phyloP scores from a whole-genome alignment of 2,329 filamentous ascomycete species.

The Ceratocystiopsis sp. region DNA sequence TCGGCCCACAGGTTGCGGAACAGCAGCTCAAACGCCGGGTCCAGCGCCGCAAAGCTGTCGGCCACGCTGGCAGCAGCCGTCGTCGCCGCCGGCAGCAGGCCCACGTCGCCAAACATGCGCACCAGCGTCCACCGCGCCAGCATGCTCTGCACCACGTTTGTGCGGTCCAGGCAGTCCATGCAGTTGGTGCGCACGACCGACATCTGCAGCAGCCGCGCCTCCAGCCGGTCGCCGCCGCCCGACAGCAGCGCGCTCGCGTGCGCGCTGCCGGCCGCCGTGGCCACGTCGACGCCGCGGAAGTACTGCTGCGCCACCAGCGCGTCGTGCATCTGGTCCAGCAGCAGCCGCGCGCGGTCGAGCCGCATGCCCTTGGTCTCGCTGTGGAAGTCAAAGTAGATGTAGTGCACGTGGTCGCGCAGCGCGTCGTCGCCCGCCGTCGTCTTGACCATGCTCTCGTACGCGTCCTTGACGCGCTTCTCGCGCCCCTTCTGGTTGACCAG shows the following conservation, averaged over 20 bases:
- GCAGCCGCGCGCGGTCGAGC: constrained; percentile 78
- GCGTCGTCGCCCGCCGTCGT: constrained; percentile 52
- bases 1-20: constrained; percentile 98
- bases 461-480: constrained; percentile 75
- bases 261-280: constrained; percentile 46
- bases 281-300: constrained; percentile 81
- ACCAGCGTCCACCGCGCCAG: constrained; percentile 78
- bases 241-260: too few relatives aligned
- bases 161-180: constrained; percentile 97
- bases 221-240: constrained; percentile 49
- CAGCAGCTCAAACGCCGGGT: constrained; percentile 67
- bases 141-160: constrained; percentile 97
- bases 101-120: constrained; percentile 72
- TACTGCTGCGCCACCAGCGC: constrained; percentile 69
- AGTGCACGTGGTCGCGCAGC: constrained; percentile 74
- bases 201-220: constrained; percentile 65
- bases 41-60: constrained; percentile 54
- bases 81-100: constrained; percentile 39
- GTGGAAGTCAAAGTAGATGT: constrained; percentile 97
- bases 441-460: constrained; percentile 82
- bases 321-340: constrained; percentile 66
- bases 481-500: constrained; percentile 92
- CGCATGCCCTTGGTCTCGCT: constrained; percentile 89
- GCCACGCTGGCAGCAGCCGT: constrained; percentile 36
- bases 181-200: constrained; percentile 94